Conservation (phyloP, 1,284 basidiomycete species). For the Golubevia sp. region DNA sequence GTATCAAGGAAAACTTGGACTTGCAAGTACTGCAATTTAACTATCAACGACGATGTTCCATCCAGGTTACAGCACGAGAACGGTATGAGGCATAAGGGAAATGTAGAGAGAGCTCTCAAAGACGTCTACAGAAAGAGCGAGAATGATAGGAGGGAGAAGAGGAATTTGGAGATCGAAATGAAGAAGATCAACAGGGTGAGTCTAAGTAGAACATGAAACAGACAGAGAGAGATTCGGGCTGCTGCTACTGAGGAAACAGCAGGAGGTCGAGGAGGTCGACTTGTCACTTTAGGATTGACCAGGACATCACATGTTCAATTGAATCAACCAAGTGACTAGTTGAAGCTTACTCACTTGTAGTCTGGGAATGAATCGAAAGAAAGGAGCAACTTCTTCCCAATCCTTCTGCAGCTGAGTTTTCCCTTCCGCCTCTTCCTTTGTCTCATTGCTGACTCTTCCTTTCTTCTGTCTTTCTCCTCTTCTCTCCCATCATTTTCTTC, state of each 20-base stretch:
- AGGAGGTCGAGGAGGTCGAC: too few species aligned
- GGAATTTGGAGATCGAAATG: conserved; percentile 29
- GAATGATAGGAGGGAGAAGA: conserved; percentile 31
- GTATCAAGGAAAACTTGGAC: conserved; percentile 39
- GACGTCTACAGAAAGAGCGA: conserved; percentile 44
- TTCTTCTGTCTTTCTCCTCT: neutral
- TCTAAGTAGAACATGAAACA: conserved; percentile 22
- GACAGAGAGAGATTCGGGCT: too few species aligned
- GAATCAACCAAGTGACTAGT: too few species aligned
- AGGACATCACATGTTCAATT: too few species aligned
- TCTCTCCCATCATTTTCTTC: neutral
- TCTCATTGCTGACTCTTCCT: neutral
- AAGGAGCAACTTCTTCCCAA: too few species aligned
- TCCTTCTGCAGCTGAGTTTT: too few species aligned
- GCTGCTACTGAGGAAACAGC: too few species aligned
- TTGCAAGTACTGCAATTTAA: conserved; percentile 59
- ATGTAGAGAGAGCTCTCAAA: conserved; percentile 43
- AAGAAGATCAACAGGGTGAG: conserved; percentile 35
- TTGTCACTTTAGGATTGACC: too few species aligned
- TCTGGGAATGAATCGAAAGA: too few species aligned
- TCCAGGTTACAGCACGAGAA: conserved; percentile 55
- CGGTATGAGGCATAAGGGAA: conserved; percentile 51
- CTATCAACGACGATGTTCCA: conserved; percentile 59
- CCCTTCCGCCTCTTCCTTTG: too few species aligned
- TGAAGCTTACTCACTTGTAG: too few species aligned